Conservation (phyloP, 2,329 filamentous ascomycete species). For the Penicillium sp. region DNA sequence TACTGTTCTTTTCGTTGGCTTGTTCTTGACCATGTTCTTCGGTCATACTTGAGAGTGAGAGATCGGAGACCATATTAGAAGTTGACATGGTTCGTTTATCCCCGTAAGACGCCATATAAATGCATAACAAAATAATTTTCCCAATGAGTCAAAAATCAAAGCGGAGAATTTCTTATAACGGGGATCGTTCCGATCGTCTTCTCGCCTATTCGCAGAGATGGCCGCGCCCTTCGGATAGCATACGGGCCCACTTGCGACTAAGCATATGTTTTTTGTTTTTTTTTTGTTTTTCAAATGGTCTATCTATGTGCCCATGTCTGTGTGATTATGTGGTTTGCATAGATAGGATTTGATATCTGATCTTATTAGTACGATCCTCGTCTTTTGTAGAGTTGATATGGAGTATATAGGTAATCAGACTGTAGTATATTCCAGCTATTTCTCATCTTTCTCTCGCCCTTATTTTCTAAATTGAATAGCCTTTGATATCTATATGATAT, state of each 20-base stretch:
- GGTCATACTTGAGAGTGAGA: neutral
- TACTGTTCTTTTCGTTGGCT: neutral
- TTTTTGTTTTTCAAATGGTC: too few relatives aligned
- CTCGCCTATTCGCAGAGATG: constrained; percentile 21
- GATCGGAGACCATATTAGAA: neutral
- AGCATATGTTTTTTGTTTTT: neutral
- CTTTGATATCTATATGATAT: too few relatives aligned
- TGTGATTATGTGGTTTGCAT: neutral
- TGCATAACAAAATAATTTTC: neutral
- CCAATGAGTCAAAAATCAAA: neutral
- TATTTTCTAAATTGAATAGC: too few relatives aligned
- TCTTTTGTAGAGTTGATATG: too few relatives aligned
- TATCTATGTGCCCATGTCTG: neutral
- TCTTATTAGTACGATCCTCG: too few relatives aligned
- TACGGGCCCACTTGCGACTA: neutral
- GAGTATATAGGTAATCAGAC: too few relatives aligned
- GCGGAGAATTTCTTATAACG: neutral
- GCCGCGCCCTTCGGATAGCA: constrained; percentile 8
- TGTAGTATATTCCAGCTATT: too few relatives aligned
- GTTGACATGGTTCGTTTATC: neutral
- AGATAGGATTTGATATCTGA: neutral
- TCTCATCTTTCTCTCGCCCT: too few relatives aligned
- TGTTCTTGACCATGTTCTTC: neutral
- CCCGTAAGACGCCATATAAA: neutral
- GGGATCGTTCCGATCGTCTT: neutral